Evolutionary conservation across 805 yeast species (phyloP), one percentile per base, ranked within the genome.

Genomic region (Candida tibetensis): DNA sequence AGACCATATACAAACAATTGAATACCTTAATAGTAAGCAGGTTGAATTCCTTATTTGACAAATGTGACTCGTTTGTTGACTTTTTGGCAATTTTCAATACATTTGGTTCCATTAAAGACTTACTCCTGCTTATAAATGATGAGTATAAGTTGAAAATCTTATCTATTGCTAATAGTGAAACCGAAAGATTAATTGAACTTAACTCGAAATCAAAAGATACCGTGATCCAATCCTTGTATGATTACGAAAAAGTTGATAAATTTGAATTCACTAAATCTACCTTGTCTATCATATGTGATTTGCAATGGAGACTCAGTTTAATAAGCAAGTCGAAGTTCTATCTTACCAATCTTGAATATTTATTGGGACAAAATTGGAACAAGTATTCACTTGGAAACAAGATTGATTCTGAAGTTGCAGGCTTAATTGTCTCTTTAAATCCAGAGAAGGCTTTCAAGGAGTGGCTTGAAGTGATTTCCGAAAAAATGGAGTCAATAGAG

Each of bases 321-420:
- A 34, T 42, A 5, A 40, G 47, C 5, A 64, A 62, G 38, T 23
- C 59, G 4, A 34, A 45, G 10, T 60, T 52, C 41, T 66, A 61
- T 38, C 32, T 49, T 9, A 22, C n/a, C 0, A 49, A 48, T 28
- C 47, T 69, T 12, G 38, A 45, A 6, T 40, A 31, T n/a, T 30
- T 61, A 5, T 49, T 66, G 16, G 74, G 74, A 1, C 32, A 36
- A 2, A 57, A 55, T 27, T 69, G 74, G 74, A 48, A 49, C 28
- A 58, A 63, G 32, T 69, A 59, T 43, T 58, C 72, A 2, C 30
- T 55, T 10, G 96, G 96, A 0, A 73, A 71, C 36, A 76, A 72
- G 43, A 73, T 91, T 1, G 64, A 72, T 8, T 55, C 64, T 1
- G 85, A 78, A 42, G 68, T 77, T 17, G 47, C 55, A 2, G 57